Base-by-base conservation (phyloP, 2,329 filamentous ascomycete genomes). In the Cytospora mali region DNA sequence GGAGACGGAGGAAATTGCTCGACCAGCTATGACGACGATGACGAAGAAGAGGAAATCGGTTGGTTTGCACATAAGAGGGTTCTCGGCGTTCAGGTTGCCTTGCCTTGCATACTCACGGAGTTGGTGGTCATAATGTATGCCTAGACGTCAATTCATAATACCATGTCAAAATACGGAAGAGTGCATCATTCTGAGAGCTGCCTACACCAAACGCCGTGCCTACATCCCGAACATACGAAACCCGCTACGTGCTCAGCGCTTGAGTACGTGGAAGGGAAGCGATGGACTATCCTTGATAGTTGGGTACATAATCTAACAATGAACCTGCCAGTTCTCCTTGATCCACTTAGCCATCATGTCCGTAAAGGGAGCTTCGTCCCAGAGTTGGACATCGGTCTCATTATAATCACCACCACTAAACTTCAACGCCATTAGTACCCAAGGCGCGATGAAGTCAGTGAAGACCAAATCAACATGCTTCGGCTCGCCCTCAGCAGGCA, bases 361-460 rank as follows among this genome's bases (percentile, higher is more conserved):
- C 0, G 85, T 86, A 61, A 88, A 78, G 0, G 80, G 82, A 28
- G 79, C 80, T 3, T 86, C 77, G 9, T 80, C 75, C 68, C 88
- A 89, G 28, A 71, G 67, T 68, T 77, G 69, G 1, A 87, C 80
- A 68, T 87, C 79, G 5, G 75, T 72, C 10, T 75, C 72, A 25
- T 66, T 75, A 61, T 83, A 87, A 28, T 81, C 79, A 1, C 80
- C 80, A 0, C 85, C 85, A 28, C 76, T 77, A 66, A 85, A 81
- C 68, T 88, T 86, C 65, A 97, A 78, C 3, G 92, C 93, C 13
- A 89, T 77, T 21, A 96, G 75, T 46, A 98, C 79, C 84, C 90
- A 96, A 11, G 88, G 88, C 75, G 95, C 84, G 39, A 98, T 88
- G 74, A 97, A 99, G 73, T 96, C 93, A 62, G 96, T 85, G 72